Conservation (phyloP, 2,329 filamentous ascomycete species). For the Talaromyces islandicus region DNA sequence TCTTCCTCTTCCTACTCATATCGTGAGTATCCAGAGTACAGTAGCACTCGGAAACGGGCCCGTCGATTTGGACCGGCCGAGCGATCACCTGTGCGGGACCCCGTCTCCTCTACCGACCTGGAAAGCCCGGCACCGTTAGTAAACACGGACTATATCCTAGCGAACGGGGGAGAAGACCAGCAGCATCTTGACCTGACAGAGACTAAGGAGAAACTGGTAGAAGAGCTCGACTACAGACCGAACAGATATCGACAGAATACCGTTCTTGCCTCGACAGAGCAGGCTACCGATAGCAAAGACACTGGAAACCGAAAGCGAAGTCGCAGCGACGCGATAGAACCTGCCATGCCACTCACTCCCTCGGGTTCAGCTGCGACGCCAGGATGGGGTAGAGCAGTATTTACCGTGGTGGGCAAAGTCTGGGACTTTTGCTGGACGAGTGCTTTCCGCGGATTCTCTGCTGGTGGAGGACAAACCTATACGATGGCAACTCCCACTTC, state of each 20-base stretch:
- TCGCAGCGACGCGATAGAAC: constrained; percentile 9
- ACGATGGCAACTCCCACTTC: constrained; percentile 53
- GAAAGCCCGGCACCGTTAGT: constrained; percentile 32
- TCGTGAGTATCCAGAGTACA: constrained; percentile 1
- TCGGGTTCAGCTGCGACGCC: constrained; percentile 11
- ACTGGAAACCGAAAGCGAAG: constrained; percentile 15
- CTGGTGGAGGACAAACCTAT: constrained; percentile 63
- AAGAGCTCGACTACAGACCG: constrained; percentile 36
- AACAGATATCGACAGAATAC: constrained; percentile 33
- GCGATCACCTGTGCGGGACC: constrained; percentile 18
- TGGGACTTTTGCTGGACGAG: constrained; percentile 72
- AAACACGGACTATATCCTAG: constrained; percentile 33
- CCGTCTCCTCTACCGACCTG: constrained; percentile 15
- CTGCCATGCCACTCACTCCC: constrained; percentile 11
- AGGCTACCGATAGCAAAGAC: constrained; percentile 27
- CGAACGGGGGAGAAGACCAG: constrained; percentile 16
- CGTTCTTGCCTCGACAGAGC: constrained; percentile 18
- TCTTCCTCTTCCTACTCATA: constrained; percentile 6
- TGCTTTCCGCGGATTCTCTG: constrained; percentile 78
- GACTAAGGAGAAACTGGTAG: constrained; percentile 16
- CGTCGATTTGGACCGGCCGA: constrained; percentile 21
- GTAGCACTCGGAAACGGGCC: constrained; percentile 23
- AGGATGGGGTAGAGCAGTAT: constrained; percentile 37
- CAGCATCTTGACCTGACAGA: constrained; percentile 14
- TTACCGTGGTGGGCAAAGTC: constrained; percentile 56